Percentiles rank a stretch among this genome's conserved stretches.
Conservation (phyloP, 78 protist species). For the Salpingoeca rosetta region DNA sequence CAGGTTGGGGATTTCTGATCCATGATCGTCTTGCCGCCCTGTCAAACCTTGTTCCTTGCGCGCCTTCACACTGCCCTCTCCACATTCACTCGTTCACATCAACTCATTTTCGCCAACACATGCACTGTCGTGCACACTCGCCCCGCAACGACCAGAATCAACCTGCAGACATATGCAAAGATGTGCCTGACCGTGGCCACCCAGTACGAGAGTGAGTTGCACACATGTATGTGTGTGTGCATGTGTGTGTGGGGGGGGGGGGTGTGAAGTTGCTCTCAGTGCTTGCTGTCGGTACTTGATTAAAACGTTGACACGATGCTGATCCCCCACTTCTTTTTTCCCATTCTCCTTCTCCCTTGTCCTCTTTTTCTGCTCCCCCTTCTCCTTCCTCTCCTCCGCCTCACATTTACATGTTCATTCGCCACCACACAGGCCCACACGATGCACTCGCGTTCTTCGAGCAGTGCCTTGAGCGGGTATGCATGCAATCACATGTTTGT, state of each 20-base stretch:
- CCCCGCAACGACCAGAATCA: not conserved
- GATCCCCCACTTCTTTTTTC: not conserved
- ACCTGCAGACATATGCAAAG: not conserved
- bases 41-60: too few relatives aligned
- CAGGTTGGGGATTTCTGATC: not conserved
- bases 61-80: too few relatives aligned
- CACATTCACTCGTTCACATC: too few relatives aligned
- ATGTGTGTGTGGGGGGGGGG: not conserved
- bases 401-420: not conserved
- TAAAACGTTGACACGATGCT: too few relatives aligned
- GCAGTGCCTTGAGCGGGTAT: too few relatives aligned
- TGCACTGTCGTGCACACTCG: too few relatives aligned
- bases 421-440: not conserved
- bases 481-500: too few relatives aligned
- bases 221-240: not conserved
- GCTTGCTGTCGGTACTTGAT: too few relatives aligned
- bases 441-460: not conserved
- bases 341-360: not conserved
- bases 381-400: not conserved
- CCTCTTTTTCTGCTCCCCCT: not conserved
- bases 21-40: too few relatives aligned
- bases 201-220: not conserved
- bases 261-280: not conserved
- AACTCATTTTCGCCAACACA: too few relatives aligned
- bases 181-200: not conserved